A percentile compares a stretch with the other conserved stretches of the same genome.
These are phyloP conservation scores for Gossypium davidsonii DNA, from an alignment of 441 rosid species.

Conservation along the genomic window DNA sequence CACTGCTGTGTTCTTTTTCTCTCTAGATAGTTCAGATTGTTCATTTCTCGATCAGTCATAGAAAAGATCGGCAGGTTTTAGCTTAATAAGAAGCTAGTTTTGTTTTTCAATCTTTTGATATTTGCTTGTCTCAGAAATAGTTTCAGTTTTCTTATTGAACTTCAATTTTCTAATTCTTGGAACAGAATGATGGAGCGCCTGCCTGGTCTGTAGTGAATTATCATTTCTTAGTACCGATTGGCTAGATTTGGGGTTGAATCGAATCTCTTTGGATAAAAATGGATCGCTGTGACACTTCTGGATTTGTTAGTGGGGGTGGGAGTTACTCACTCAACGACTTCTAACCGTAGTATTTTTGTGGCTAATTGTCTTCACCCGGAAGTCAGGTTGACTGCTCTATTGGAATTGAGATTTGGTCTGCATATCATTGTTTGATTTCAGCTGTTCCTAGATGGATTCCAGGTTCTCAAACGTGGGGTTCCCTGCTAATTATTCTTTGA, in stretches of 20 bases:
- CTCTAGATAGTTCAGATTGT: background rate
- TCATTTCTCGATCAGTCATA: background rate
- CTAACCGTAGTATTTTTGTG: slow-evolving; percentile 30
- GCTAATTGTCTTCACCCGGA: slow-evolving; percentile 41
- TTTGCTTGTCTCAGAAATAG: background rate
- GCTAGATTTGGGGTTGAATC: slow-evolving; percentile 21
- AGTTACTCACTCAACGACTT: slow-evolving; percentile 32
- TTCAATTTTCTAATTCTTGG: slow-evolving; percentile 15
- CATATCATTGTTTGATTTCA: slow-evolving; percentile 22
- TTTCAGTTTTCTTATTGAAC: background rate
- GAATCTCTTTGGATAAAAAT: slow-evolving; percentile 29
- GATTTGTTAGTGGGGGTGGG: slow-evolving; percentile 89
- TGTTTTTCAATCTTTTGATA: background rate
- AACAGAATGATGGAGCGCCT: slow-evolving; percentile 47
- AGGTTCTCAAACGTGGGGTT: slow-evolving; percentile 45
- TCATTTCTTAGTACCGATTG: slow-evolving; percentile 17
- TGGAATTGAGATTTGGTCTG: slow-evolving; percentile 37
- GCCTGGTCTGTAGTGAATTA: slow-evolving; percentile 12
- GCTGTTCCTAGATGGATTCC: slow-evolving; percentile 45
- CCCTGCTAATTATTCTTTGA: slow-evolving; percentile 41
- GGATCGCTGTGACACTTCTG: slow-evolving; percentile 68
- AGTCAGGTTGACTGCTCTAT: slow-evolving; percentile 48
- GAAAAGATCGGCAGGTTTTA: background rate
- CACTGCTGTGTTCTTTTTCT: background rate
- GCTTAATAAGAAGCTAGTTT: background rate